Evolutionary conservation across 306 rosid species (phyloP), one percentile per base, ranked within the genome.

Genomic region (Rosa rugosa): DNA sequence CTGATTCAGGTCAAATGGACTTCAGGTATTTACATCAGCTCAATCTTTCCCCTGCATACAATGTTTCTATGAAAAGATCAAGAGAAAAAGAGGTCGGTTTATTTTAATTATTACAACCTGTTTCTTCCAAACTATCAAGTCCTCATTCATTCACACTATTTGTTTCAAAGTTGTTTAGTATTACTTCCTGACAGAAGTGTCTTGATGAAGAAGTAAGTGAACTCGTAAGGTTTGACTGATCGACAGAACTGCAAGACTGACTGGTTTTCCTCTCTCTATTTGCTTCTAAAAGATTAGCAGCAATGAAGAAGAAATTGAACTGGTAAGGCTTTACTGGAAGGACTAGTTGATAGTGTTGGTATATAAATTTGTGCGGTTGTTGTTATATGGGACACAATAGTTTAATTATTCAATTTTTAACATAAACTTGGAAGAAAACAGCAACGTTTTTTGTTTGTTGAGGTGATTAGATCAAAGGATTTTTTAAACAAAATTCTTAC

Each of bases 11-110:
- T 78, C 85, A 76, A 84, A 78, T 81, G 75, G 83, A 81, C 84
- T 88, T 83, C 87, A 94, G 97, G 97, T 88, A 79, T 78, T 85
- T 79, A 16, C 64, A 51, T 38, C 79, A 78, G 60, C 76, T 82
- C 65, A 77, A 68, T 72, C 59, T 45, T 23, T 8, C 13, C 47
- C 17, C 47, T 67, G 60, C 78, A 40, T 64, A 36, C 34, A 16
- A 71, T 16, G 47, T 63, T 82, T 65, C 75, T 22, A 4, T 16
- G n/a, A 54, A 46, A 46, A 46, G 16, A 46, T 46, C 13, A 11
- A 46, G 51, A 20, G 53, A 63, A 56, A 10, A 40, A 23, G 1
- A 57, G 25, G 67, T 42, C 23, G 23, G 14, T 13, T 54, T 75
- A 57, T 75, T 46, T 78, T 50, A 59, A 27, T n/a, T 1, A 10